Percentiles rank a stretch among this genome's conserved stretches.
phyloP scores from a whole-genome alignment of 2,329 filamentous ascomycete species.

The Neobulgaria alba region DNA sequence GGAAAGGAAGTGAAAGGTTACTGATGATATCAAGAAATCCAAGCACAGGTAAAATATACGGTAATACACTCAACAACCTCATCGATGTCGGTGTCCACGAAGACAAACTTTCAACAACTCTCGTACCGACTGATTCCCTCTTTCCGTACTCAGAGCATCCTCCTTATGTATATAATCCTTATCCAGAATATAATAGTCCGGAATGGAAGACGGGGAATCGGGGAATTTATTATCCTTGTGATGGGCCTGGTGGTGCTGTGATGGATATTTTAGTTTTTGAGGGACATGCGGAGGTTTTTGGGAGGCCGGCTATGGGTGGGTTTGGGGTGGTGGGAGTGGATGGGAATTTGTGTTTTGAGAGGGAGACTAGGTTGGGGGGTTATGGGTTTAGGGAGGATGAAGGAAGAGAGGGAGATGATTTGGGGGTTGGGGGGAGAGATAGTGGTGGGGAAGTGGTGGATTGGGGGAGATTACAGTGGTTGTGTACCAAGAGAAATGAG shows the following conservation, averaged over 20 bases:
- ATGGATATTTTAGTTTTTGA: constrained; percentile 59
- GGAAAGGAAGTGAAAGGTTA: constrained; percentile 3
- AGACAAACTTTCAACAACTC: constrained; percentile 28
- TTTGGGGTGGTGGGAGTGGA: constrained; percentile 53
- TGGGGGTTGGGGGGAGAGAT: no score
- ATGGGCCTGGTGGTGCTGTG: constrained; percentile 43
- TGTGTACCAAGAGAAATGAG: constrained; percentile 57
- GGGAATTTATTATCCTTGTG: constrained; percentile 54
- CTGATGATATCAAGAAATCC: constrained; percentile 31
- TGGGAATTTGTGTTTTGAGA: constrained; percentile 56
- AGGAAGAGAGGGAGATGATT: no score
- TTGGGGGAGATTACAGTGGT: constrained; percentile 63
- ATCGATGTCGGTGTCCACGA: constrained; percentile 29
- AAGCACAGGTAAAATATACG: constrained; percentile 45
- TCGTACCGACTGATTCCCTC: constrained; percentile 27
- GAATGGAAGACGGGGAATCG: constrained; percentile 48
- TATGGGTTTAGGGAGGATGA: constrained; percentile 49
- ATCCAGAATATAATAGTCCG: constrained; percentile 59
- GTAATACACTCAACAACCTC: constrained; percentile 43
- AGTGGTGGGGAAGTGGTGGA: constrained; percentile 45
- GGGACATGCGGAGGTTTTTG: constrained; percentile 49
- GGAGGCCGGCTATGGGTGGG: constrained; percentile 53
- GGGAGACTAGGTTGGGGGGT: constrained; percentile 59
- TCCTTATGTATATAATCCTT: constrained; percentile 58
- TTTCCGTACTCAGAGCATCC: constrained; percentile 36